Base-by-base conservation (phyloP, 1,284 basidiomycete species). In the Coniferiporia weirii region DNA sequence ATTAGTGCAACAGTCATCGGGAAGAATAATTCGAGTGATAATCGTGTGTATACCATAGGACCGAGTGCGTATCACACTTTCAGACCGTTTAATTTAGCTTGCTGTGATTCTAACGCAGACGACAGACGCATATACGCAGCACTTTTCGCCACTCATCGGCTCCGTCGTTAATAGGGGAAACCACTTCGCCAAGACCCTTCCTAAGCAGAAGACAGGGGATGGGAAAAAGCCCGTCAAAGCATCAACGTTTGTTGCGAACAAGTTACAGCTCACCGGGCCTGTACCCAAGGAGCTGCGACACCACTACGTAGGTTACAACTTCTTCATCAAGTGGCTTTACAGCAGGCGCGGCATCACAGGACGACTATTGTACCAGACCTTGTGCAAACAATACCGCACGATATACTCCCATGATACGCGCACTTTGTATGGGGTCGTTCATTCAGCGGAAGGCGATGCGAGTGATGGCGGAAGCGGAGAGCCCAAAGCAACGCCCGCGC, bases 261-360 rank as follows among this genome's bases (percentile, higher is more conserved):
- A 77, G 58, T 61, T 80, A 0, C 77, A 79, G 59, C 72, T 80
- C 6, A 64, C 69, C 2, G 79, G 79, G 0, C 78, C 79, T 1
- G 72, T 76, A 3, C 78, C 79, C 0, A 66, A 71, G 32, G 69
- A 73, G 47, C 71, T 80, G 13, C 74, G 76, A 27, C 75, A 76
- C 64, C 73, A 75, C 22, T 79, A 76, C 63, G 77, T 79, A 59
- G 76, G 76, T 36, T 79, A 78, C 66, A 71, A 71, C 48, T 66
- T 71, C 3, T 77, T 79, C 61, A 72, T 79, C 51, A 69, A 70
- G 54, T 71, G 70, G 38, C 76, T 79, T 72, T 80, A 79, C 66
- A 66, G 68, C 32, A 64, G 65, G 19, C 67, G 64, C 1, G 76
- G 78, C 1, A 61, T 77, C 32, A 63, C 71, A 8, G 79, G 79